phyloP scores from a whole-genome alignment of 345 rosid species.

The Dipteronia dyeriana region DNA sequence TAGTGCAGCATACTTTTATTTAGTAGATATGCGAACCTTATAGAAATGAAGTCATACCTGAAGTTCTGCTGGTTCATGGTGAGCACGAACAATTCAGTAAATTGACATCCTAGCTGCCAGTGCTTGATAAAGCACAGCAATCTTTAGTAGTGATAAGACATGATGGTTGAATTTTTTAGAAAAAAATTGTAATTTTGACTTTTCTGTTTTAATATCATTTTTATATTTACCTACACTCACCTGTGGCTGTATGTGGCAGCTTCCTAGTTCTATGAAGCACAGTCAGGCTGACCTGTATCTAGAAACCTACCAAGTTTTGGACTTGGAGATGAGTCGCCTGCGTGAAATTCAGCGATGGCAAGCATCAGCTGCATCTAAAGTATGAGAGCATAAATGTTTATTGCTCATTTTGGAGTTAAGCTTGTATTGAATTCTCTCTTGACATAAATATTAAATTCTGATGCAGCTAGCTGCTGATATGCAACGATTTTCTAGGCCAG shows the following conservation, averaged over 20 bases:
- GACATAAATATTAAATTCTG: slow-evolving; percentile 25
- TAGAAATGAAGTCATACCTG: not conserved
- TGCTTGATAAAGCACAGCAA: not conserved
- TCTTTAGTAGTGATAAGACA: slow-evolving; percentile 3
- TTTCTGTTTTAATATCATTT: not conserved
- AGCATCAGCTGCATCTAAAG: slow-evolving; percentile 90
- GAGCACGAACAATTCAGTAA: not conserved
- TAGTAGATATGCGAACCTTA: not conserved
- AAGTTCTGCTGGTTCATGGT: slow-evolving; percentile 3
- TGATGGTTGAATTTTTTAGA: not conserved
- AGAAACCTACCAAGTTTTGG: slow-evolving; percentile 98
- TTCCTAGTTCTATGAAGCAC: slow-evolving; percentile 98
- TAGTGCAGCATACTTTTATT: not conserved
- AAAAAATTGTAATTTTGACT: not conserved
- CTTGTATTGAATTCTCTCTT: slow-evolving; percentile 5
- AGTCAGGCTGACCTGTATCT: slow-evolving; percentile 96
- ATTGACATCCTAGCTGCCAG: not conserved
- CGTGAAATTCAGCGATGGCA: slow-evolving; percentile 99
- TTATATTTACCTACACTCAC: not conserved
- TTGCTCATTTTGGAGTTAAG: slow-evolving; percentile 5
- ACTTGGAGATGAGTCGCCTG: slow-evolving; percentile 96
- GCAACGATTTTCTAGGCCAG: slow-evolving; percentile 99
- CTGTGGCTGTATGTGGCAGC: slow-evolving; percentile 50
- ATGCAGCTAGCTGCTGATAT: slow-evolving; percentile 97
- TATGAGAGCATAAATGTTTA: slow-evolving; percentile 27